A percentile compares a stretch with the other conserved stretches of the same genome.
These are phyloP conservation scores for Wallemia ichthyophaga DNA, from an alignment of 1,284 basidiomycete genomes.

Conservation along the genomic window DNA sequence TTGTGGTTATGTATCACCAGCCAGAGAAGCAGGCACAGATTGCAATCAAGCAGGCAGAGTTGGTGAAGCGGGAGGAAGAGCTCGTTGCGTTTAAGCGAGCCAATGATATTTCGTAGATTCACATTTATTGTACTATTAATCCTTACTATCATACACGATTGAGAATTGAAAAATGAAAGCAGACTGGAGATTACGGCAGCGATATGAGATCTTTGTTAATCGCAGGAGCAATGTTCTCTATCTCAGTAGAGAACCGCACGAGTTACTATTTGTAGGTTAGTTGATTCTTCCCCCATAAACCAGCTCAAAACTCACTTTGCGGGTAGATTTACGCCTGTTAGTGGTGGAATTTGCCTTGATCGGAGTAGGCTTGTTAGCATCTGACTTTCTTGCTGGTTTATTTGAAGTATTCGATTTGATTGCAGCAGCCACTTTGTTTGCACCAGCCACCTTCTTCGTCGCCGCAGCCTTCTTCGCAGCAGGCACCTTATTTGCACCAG, in stretches of 20 bases:
- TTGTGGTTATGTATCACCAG: slow-evolving; percentile 86
- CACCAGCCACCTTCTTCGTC: background rate
- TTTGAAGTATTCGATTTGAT: too few species aligned
- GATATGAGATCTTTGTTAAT: background rate
- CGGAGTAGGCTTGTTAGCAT: background rate
- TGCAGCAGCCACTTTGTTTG: too few species aligned
- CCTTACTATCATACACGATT: too few species aligned
- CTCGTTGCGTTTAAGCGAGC: slow-evolving; percentile 58
- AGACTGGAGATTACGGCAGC: background rate
- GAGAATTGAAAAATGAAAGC: background rate
- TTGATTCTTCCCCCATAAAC: too few species aligned
- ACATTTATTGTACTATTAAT: background rate
- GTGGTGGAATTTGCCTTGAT: background rate
- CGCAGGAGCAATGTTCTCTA: background rate
- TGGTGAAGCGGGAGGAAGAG: slow-evolving; percentile 73
- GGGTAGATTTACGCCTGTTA: background rate
- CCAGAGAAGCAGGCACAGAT: slow-evolving; percentile 77
- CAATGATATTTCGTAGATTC: slow-evolving; percentile 26
- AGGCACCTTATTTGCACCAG: background rate
- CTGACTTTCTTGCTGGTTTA: too few species aligned
- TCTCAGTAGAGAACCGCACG: background rate
- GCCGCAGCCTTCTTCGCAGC: too few species aligned
- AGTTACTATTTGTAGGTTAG: background rate
- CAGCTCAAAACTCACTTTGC: slow-evolving; percentile 1
- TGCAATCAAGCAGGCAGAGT: slow-evolving; percentile 54